phyloP scores from a whole-genome alignment of 2,329 filamentous ascomycete genomes.

The Amauroascus niger region DNA sequence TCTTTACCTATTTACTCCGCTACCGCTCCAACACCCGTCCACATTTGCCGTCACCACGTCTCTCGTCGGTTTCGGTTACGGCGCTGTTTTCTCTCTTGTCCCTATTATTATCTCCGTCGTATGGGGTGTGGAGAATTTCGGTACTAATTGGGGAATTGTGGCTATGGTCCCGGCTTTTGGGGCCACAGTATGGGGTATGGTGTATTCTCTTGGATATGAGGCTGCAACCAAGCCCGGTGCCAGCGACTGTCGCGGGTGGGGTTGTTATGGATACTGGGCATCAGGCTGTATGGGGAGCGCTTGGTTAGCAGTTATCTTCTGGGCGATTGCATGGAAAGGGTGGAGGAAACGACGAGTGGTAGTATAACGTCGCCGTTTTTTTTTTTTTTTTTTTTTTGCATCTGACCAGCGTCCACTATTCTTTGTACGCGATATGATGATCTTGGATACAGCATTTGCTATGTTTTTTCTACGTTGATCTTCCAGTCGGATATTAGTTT shows the following conservation, averaged over 20 bases:
- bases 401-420: neutral
- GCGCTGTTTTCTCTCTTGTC: conserved; percentile 77
- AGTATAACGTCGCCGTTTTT: conserved; percentile 35
- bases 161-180: conserved; percentile 83
- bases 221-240: conserved; percentile 25
- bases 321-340: conserved; percentile 74
- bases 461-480: too few species aligned
- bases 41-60: conserved; percentile 81
- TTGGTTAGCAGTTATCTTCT: conserved; percentile 62
- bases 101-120: conserved; percentile 94
- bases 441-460: too few species aligned
- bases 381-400: neutral
- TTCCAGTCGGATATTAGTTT: too few species aligned
- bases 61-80: conserved; percentile 82
- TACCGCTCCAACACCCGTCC: conserved; percentile 65
- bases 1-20: conserved; percentile 65
- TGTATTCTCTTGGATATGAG: conserved; percentile 57
- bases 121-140: conserved; percentile 98
- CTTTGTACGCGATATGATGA: neutral
- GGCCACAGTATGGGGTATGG: conserved; percentile 76
- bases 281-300: conserved; percentile 62
- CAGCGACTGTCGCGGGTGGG: conserved; percentile 65
- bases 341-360: conserved; percentile 71
- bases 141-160: conserved; percentile 94
- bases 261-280: conserved; percentile 85